Percentiles rank a stretch among this genome's conserved stretches.
These are phyloP conservation scores for Lepidopterella palustris DNA, from an alignment of 495 filamentous ascomycete species.

Conservation along the genomic window DNA sequence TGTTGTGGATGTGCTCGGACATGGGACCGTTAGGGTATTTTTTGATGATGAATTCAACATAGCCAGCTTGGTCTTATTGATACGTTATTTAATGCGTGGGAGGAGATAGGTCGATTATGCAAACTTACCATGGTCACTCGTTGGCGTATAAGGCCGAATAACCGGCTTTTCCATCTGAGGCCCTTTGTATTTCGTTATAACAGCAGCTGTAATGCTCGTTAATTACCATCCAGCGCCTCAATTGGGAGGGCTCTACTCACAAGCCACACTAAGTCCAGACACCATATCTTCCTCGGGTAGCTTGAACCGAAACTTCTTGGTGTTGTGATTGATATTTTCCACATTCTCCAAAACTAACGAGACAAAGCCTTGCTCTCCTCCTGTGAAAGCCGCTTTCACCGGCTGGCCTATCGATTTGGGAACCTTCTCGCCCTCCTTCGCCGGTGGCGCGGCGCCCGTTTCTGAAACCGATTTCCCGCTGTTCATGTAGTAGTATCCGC, in stretches of 20 bases:
- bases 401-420: conserved; percentile 12
- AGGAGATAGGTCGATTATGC: not conserved
- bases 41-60: conserved; percentile 87
- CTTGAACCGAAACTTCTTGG: conserved; percentile 77
- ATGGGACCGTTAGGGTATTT: conserved; percentile 84
- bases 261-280: conserved; percentile 72
- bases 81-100: not conserved
- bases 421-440: conserved; percentile 22
- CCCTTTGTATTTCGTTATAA: conserved; percentile 83
- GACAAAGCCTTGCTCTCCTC: conserved; percentile 81
- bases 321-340: conserved; percentile 77
- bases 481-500: conserved; percentile 29
- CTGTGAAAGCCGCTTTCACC: conserved; percentile 60
- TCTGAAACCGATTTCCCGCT: conserved; percentile 2
- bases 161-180: conserved; percentile 71
- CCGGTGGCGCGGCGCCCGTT: conserved; percentile 17
- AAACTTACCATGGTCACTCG: conserved; percentile 70
- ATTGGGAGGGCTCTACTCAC: conserved; percentile 40
- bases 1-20: conserved; percentile 77
- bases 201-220: conserved; percentile 48
- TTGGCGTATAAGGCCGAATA: conserved; percentile 87
- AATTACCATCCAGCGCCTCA: not conserved
- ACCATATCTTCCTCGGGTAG: conserved; percentile 79
- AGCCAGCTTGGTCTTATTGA: conserved; percentile 57
- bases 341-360: conserved; percentile 71